A percentile compares a stretch with the other conserved stretches of the same genome.
Evolutionary conservation across 2,329 filamentous ascomycete species (phyloP).

Genomic region (Gaeumannomyces sp.): DNA sequence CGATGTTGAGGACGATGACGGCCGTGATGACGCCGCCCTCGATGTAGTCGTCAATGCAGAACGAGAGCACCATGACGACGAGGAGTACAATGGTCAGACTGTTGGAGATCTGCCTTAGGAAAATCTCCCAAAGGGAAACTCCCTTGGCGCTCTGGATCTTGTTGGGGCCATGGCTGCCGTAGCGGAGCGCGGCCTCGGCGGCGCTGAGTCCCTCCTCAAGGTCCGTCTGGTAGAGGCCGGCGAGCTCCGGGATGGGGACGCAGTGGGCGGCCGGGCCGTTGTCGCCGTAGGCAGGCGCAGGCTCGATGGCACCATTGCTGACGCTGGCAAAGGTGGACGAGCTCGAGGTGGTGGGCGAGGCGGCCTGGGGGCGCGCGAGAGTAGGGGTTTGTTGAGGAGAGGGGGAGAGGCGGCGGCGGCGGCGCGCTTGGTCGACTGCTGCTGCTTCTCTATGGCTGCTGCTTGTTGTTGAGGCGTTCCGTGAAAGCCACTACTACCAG

Average conservation of each 20-base stretch:
- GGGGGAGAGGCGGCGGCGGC: constrained; percentile 1
- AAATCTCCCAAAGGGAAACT: constrained; percentile 67
- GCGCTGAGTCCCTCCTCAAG: constrained; percentile 52
- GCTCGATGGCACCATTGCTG: constrained; percentile 13
- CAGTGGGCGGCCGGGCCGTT: constrained; percentile 19
- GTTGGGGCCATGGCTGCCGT: constrained; percentile 62
- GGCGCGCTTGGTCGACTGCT: constrained; percentile 1
- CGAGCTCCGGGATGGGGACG: constrained; percentile 18
- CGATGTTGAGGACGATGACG: constrained; percentile 63
- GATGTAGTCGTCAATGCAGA: constrained; percentile 60
- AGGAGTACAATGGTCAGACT: constrained; percentile 68
- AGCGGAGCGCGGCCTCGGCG: constrained; percentile 58
- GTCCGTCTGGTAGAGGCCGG: constrained; percentile 20
- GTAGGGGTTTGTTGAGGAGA: neutral
- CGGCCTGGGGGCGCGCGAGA: constrained; percentile 10
- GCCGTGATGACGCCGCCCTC: constrained; percentile 62
- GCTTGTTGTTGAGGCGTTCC: constrained; percentile 2
- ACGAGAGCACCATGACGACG: constrained; percentile 65
- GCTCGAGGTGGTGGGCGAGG: constrained; percentile 12
- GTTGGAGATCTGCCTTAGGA: constrained; percentile 71
- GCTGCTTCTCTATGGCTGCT: constrained; percentile 6
- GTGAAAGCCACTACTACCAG: constrained; percentile 8
- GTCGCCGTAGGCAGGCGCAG: constrained; percentile 20
- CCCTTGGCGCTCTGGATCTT: constrained; percentile 65
- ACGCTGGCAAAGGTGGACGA: constrained; percentile 17